Base-by-base conservation (phyloP, 116 monocot genomes). In the Zostera marina region DNA sequence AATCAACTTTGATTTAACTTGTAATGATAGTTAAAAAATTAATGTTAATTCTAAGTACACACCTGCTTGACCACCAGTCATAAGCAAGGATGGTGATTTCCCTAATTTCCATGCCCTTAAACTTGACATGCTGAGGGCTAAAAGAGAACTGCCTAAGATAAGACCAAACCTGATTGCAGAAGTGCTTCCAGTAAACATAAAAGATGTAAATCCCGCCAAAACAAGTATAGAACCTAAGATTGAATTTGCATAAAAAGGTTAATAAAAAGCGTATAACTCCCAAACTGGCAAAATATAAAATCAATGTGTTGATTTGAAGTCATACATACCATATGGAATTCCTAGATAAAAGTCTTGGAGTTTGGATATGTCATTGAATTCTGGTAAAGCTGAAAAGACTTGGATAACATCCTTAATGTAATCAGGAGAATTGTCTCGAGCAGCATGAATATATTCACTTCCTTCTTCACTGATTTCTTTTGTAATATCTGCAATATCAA, bases 51-150 rank as follows among this genome's bases (percentile, higher is more conserved):
- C 22, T 19, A 41, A 43, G 11, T 44, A 44, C 44, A 19, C 38
- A 59, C 99, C 99, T 66, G 87, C 67, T 70, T 99, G 99, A 2
- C 83, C 81, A 63, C 83, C 81, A 63, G 77, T 87, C 73, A 99
- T 61, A 44, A 73, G 56, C 42, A 76, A 57, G 25, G 62, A 25
- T 53, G 87, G 79, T 40, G 73, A 49, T 71, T 81, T 56, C 39
- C 99, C 87, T 42, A 45, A 59, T 56, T 68, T 99, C 71, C 72
- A 87, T 44, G 73, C 72, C 56, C 91, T 86, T 47, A 81, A 66
- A 79, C 91, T 99, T 46, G 56, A 61, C 51, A 87, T 20, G 40
- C 83, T 70, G 55, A 99, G 53, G 63, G 78, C 70, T 58, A 91
- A 73, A 48, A 99, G 68, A 25, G 75, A 68, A 70, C 67, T 8